phyloP scores from a whole-genome alignment of 78 protist genomes.

The Dictyostelium firmibasis region DNA sequence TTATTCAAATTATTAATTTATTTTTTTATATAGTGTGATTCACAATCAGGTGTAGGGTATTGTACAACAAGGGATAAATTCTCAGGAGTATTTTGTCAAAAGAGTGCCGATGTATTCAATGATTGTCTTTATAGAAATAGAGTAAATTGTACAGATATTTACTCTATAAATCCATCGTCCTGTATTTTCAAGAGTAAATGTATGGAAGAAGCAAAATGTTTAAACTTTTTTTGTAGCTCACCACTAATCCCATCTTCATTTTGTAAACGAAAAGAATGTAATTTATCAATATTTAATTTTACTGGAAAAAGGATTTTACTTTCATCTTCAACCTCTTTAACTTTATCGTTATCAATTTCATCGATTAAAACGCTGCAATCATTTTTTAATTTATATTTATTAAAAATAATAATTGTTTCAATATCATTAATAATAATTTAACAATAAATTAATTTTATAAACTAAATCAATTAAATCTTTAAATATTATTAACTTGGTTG shows the following conservation, averaged over 20 bases:
- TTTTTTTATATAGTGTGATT: neutral
- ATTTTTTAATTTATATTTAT: neutral
- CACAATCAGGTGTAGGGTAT: constrained; percentile 30
- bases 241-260: neutral
- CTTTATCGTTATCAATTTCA: neutral
- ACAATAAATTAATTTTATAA: no score
- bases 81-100: neutral
- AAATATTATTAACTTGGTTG: no score
- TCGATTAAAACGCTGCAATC: neutral
- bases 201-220: neutral
- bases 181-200: neutral
- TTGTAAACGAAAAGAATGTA: neutral
- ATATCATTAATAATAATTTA: no score
- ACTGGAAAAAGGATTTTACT: neutral
- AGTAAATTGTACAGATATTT: neutral
- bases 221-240: neutral
- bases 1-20: no score
- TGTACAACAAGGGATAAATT: neutral
- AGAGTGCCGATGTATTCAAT: neutral
- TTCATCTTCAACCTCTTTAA: neutral
- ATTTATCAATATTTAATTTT: neutral
- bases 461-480: no score
- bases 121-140: neutral
- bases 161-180: neutral
- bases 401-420: no score